phyloP scores from a whole-genome alignment of 176 grass and related monocot genomes.

The Leersia perrieri region DNA sequence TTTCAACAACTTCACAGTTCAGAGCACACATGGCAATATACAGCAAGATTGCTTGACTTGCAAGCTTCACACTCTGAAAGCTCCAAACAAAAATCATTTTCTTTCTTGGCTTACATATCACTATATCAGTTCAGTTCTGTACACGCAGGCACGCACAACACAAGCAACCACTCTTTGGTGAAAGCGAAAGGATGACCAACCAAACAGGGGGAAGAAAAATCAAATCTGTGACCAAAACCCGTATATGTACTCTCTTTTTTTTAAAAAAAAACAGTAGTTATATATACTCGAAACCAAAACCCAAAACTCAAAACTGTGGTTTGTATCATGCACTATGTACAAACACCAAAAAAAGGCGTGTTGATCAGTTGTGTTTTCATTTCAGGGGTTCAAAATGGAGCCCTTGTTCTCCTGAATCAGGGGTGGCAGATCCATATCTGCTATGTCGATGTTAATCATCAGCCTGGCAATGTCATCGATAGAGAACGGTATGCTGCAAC shows the following conservation, averaged over 20 bases:
- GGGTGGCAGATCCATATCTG: constrained; percentile 41
- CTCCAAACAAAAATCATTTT: neutral
- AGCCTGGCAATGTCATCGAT: constrained; percentile 46
- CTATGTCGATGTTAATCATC: constrained; percentile 30
- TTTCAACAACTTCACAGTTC: neutral
- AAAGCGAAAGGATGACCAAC: neutral
- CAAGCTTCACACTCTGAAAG: constrained; percentile 13
- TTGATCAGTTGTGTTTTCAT: neutral
- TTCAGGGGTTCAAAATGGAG: constrained; percentile 1
- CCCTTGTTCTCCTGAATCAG: constrained; percentile 38
- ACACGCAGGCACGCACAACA: constrained; percentile 30
- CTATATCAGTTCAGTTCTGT: constrained; percentile 35
- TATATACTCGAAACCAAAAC: constrained; percentile 16
- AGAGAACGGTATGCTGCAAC: constrained; percentile 58
- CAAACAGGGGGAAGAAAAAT: neutral
- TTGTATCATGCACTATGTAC: constrained; percentile 38
- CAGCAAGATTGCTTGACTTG: constrained; percentile 31
- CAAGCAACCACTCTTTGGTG: constrained; percentile 13
- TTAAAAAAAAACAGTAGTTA: neutral
- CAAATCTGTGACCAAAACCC: too few species aligned
- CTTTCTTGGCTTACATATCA: constrained; percentile 8
- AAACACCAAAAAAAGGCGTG: constrained; percentile 7
- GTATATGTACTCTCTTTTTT: neutral
- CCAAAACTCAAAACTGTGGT: constrained; percentile 39
- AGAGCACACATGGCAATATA: neutral